A percentile compares a stretch with the other conserved stretches of the same genome.
Conservation (phyloP, 768 basidiomycete genomes). For the Lepiota brunneoincarnata region DNA sequence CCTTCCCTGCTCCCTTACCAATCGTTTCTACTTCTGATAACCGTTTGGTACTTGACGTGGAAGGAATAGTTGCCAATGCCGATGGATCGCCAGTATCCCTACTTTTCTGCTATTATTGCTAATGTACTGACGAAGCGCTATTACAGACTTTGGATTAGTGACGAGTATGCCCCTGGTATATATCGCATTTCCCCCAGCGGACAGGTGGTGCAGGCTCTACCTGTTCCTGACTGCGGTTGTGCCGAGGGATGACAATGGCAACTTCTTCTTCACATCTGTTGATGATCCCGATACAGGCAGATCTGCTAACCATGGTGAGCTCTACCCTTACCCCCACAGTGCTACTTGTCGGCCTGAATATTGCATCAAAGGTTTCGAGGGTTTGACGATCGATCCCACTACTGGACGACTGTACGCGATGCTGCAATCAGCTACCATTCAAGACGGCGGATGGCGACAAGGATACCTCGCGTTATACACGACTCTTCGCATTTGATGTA, state of each 20-base stretch:
- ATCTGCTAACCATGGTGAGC: constrained; percentile 51
- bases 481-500: constrained; percentile 56
- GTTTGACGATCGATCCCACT: constrained; percentile 47
- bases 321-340: too few relatives aligned
- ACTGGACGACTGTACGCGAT: constrained; percentile 56
- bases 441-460: constrained; percentile 55
- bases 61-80: constrained; percentile 53
- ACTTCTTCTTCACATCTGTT: constrained; percentile 50
- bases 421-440: constrained; percentile 60
- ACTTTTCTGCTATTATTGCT: not conserved
- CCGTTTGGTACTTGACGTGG: constrained; percentile 52
- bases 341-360: too few relatives aligned
- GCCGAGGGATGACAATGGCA: constrained; percentile 40
- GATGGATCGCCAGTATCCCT: constrained; percentile 51
- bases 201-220: constrained; percentile 51
- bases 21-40: constrained; percentile 38
- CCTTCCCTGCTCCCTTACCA: constrained; percentile 42
- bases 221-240: constrained; percentile 57
- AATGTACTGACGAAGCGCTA: too few relatives aligned
- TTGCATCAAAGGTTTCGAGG: constrained; percentile 48
- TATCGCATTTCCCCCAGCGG: constrained; percentile 50
- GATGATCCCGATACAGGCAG: constrained; percentile 51
- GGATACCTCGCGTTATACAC: constrained; percentile 47
- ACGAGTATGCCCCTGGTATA: constrained; percentile 70
- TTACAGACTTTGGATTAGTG: constrained; percentile 63